Evolutionary conservation across 2,329 filamentous ascomycete species (phyloP).

Genomic region (Juglanconis sp.): DNA sequence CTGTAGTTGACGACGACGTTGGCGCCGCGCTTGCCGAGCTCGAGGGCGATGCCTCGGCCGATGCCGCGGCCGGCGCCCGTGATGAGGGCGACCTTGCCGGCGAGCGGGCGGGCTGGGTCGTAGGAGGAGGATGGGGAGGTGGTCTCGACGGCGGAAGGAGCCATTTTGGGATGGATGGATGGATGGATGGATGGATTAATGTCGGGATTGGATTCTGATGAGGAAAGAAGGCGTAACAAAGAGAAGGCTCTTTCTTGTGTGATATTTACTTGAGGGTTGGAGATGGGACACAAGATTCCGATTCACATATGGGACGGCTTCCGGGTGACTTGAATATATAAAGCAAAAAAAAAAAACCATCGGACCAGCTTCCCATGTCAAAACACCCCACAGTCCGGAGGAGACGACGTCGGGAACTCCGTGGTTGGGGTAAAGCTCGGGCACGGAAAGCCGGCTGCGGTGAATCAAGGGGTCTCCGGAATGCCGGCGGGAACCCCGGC

Average conservation of each 20-base stretch:
- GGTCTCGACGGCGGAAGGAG: constrained; percentile 26
- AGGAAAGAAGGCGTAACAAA: background rate
- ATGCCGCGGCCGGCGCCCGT: constrained; percentile 66
- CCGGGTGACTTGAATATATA: constrained; percentile 1
- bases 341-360: background rate
- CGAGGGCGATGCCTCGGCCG: constrained; percentile 62
- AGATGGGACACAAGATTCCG: background rate
- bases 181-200: background rate
- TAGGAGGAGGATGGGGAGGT: background rate
- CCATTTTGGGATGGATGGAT: constrained; percentile 15
- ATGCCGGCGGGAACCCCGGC: background rate
- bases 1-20: constrained; percentile 67
- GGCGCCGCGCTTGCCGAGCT: constrained; percentile 63
- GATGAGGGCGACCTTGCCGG: constrained; percentile 56
- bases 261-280: background rate
- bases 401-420: constrained; percentile 9
- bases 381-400: constrained; percentile 9
- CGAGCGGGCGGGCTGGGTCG: constrained; percentile 36
- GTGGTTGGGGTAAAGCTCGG: constrained; percentile 16
- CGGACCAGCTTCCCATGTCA: constrained; percentile 1
- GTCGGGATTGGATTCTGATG: background rate
- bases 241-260: too few species aligned
- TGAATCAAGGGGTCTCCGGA: background rate
- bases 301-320: background rate
- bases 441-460: background rate